Base-by-base conservation (phyloP, 2,329 filamentous ascomycete species). In the Colletotrichum lentis region DNA sequence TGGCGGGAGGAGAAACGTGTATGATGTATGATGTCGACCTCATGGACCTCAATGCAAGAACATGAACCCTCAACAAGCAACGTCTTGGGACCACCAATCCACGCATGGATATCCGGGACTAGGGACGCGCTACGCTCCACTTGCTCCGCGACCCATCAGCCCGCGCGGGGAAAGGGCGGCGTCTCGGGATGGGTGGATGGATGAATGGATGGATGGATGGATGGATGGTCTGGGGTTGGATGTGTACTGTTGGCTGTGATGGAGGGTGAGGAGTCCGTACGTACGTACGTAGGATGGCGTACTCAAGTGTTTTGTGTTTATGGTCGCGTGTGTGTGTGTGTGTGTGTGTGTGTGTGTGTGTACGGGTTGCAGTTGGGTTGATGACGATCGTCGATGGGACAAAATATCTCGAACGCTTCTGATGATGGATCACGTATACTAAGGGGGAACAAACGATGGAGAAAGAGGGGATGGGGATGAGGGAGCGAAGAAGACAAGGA, bases 361-460 rank as follows among this genome's bases (percentile, higher is more conserved):
- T 39, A 35, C 46, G 91, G 73, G 54, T 53, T 35, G 16, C 53
- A 37, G 14, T 24, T 27, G 31, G 8, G 58, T 20, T 11, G 31
- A 7, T 27, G n/a, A n/a, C 8, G 27, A 27, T 22, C n/a, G n/a
- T n/a, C n/a, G 57, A 60, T 47, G 41, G 6, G 20, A 31, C 37
- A n/a, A 18, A 27, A 22, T 58, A 43, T 58, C 55, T 47, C 55
- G 31, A 47, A 58, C 55, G 37, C 24, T n/a, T 27, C 27, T 27
- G 27, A 27, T 27, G 27, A 27, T 47, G 55, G 41, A 27, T 58
- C 16, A 18, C 55, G 37, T 58, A 47, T 12, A 22, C 41, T 27
- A 27, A 39, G 31, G 35, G 31, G n/a, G n/a, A n/a, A n/a, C n/a
- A 46, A 24, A 14, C 14, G n/a, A 37, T 47, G 6, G 27, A 35